These are phyloP conservation scores for Davidsoniella virescens DNA, from an alignment of 2,329 filamentous ascomycete genomes.

Conservation along the genomic window DNA sequence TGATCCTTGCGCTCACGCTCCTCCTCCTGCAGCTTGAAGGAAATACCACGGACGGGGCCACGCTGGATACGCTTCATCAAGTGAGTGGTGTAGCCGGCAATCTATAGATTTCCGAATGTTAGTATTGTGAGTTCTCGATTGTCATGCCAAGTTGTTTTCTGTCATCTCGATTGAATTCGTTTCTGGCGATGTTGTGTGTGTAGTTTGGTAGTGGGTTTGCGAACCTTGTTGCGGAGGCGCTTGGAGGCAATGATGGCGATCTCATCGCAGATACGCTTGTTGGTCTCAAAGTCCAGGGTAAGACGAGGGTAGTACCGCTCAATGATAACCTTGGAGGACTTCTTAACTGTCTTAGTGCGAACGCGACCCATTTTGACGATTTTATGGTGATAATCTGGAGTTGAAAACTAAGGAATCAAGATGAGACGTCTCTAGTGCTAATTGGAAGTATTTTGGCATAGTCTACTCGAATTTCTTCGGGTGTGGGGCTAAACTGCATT, in stretches of 20 bases:
- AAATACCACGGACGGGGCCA: slow-evolving; percentile 97
- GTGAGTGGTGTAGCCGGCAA: slow-evolving; percentile 96
- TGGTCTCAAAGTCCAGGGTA: slow-evolving; percentile 99
- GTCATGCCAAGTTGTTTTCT: neutral
- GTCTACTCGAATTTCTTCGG: neutral
- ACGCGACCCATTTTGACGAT: slow-evolving; percentile 54
- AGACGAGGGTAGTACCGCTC: slow-evolving; percentile 96
- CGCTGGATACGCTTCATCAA: slow-evolving; percentile 99
- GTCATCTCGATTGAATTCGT: neutral
- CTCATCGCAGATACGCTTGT: slow-evolving; percentile 99
- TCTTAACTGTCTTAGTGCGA: slow-evolving; percentile 55
- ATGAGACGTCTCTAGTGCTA: neutral
- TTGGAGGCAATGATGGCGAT: slow-evolving; percentile 98
- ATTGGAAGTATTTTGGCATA: slow-evolving; percentile 7
- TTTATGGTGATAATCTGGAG: slow-evolving; percentile 24
- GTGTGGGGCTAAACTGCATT: neutral
- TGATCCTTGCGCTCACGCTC: slow-evolving; percentile 99
- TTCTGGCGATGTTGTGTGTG: too few relatives aligned
- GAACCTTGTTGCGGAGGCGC: slow-evolving; percentile 97
- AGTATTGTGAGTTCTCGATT: neutral
- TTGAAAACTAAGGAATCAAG: slow-evolving; percentile 6
- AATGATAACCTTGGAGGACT: slow-evolving; percentile 97
- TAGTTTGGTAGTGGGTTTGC: neutral
- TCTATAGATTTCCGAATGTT: slow-evolving; percentile 31
- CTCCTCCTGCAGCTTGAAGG: slow-evolving; percentile 99